A percentile compares a stretch with the other conserved stretches of the same genome.
phyloP scores from a whole-genome alignment of 805 yeast genomes.

The Wickerhamiella bombiphila region DNA sequence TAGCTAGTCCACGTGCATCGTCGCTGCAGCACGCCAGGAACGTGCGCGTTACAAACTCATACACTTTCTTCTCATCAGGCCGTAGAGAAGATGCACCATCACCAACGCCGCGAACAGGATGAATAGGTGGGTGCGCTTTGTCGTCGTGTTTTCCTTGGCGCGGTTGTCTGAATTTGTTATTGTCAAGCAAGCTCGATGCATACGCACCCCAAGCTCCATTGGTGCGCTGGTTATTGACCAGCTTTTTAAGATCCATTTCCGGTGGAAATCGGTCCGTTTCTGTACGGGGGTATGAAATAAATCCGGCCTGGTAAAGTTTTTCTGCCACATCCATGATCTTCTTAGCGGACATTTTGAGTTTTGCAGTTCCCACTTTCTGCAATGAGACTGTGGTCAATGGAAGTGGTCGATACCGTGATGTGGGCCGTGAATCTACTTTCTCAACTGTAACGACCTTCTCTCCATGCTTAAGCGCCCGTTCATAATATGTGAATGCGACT shows the following conservation, averaged over 20 bases:
- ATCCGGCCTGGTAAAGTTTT: slow-evolving; percentile 69
- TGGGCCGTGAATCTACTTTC: slow-evolving; percentile 42
- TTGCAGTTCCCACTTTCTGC: slow-evolving; percentile 70
- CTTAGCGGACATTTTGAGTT: slow-evolving; percentile 67
- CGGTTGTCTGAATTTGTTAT: slow-evolving; percentile 46
- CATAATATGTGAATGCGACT: slow-evolving; percentile 48
- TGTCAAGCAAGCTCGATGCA: slow-evolving; percentile 33
- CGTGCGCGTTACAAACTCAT: slow-evolving; percentile 72
- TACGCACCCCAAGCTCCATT: slow-evolving; percentile 58
- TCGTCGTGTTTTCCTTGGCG: slow-evolving; percentile 75
- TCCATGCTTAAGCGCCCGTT: slow-evolving; percentile 39
- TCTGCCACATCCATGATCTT: slow-evolving; percentile 66
- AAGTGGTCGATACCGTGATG: slow-evolving; percentile 65
- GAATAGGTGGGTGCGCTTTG: slow-evolving; percentile 97
- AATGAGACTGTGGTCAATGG: slow-evolving; percentile 91
- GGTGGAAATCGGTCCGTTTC: slow-evolving; percentile 83
- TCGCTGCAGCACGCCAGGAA: slow-evolving; percentile 84
- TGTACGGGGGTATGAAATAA: slow-evolving; percentile 89
- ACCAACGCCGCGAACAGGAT: slow-evolving; percentile 43
- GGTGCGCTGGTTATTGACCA: slow-evolving; percentile 46
- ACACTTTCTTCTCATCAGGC: slow-evolving; percentile 45
- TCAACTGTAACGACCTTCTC: slow-evolving; percentile 37
- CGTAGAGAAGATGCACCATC: slow-evolving; percentile 22
- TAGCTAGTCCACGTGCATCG: slow-evolving; percentile 69
- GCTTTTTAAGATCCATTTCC: slow-evolving; percentile 50